These are phyloP conservation scores for Penicillium nucicola DNA, from an alignment of 495 filamentous ascomycete species.

Conservation along the genomic window DNA sequence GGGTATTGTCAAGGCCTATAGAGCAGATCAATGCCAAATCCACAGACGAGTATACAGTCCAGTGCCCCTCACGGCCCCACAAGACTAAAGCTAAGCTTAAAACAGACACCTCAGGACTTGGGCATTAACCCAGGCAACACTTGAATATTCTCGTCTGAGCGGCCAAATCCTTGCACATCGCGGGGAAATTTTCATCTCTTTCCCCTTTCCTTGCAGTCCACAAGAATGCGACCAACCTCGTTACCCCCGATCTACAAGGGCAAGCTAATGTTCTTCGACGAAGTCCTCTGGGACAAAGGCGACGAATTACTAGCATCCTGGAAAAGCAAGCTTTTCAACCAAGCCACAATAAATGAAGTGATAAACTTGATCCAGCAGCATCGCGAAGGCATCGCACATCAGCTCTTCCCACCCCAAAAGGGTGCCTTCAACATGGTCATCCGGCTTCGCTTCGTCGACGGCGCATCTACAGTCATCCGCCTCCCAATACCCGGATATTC, in stretches of 20 bases:
- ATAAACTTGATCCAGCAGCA: background rate
- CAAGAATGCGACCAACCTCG: background rate
- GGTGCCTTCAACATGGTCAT: conserved; percentile 5
- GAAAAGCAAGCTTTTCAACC: background rate
- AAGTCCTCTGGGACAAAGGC: background rate
- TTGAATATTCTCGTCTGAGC: too few relatives aligned
- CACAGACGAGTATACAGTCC: too few relatives aligned
- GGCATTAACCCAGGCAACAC: too few relatives aligned
- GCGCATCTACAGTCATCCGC: background rate
- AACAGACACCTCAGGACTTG: too few relatives aligned
- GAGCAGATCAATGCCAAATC: too few relatives aligned
- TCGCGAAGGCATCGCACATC: background rate
- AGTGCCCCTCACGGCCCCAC: too few relatives aligned
- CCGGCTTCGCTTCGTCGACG: background rate
- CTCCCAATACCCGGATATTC: conserved; percentile 5
- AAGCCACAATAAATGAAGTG: background rate
- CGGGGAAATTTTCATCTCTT: too few relatives aligned
- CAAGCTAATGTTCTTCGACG: conserved; percentile 5
- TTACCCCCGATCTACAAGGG: background rate
- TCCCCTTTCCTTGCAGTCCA: too few relatives aligned
- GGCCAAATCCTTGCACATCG: too few relatives aligned
- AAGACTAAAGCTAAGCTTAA: too few relatives aligned
- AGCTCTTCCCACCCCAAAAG: conserved; percentile 1
- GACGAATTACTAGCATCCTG: background rate
- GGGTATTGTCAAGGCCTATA: too few relatives aligned